Conservation (phyloP, 495 filamentous ascomycete species). For the Penicillium ochrochloron region DNA sequence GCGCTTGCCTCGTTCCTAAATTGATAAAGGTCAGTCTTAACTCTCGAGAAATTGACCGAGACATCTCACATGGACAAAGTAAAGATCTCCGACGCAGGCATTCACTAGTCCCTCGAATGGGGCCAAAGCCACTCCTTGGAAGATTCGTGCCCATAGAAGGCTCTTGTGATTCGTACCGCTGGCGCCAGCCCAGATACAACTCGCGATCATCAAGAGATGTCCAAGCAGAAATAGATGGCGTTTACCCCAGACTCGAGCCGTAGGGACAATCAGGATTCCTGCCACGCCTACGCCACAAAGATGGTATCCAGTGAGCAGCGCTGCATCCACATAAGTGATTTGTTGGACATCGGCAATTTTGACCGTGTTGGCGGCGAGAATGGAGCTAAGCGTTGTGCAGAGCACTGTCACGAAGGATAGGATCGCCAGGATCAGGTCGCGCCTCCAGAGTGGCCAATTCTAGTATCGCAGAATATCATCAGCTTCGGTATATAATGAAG, state of each 20-base stretch:
- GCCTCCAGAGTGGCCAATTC: conserved; percentile 92
- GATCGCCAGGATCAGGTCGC: conserved; percentile 77
- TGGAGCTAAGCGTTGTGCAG: conserved; percentile 76
- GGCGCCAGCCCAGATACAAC: conserved; percentile 79
- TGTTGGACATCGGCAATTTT: conserved; percentile 65
- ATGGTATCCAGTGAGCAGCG: conserved; percentile 85
- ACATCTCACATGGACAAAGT: conserved; percentile 71
- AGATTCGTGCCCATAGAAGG: conserved; percentile 73
- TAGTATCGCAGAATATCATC: conserved; percentile 31
- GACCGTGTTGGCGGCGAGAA: conserved; percentile 86
- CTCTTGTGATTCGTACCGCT: conserved; percentile 66
- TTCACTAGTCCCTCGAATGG: conserved; percentile 81
- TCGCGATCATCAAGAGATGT: conserved; percentile 70
- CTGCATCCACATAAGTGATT: conserved; percentile 68
- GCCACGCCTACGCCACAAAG: conserved; percentile 81
- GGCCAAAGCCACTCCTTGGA: conserved; percentile 75
- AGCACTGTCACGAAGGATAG: conserved; percentile 82
- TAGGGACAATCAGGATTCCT: conserved; percentile 82
- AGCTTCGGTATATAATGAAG: conserved; percentile 9
- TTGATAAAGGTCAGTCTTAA: conserved; percentile 14
- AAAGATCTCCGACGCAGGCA: conserved; percentile 76
- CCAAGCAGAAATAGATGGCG: conserved; percentile 86
- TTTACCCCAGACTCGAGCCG: conserved; percentile 90
- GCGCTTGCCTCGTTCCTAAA: conserved; percentile 76
- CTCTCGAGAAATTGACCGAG: background rate